Conservation (phyloP, 169 alveolate genomes). For the Plasmodium coatneyi region DNA sequence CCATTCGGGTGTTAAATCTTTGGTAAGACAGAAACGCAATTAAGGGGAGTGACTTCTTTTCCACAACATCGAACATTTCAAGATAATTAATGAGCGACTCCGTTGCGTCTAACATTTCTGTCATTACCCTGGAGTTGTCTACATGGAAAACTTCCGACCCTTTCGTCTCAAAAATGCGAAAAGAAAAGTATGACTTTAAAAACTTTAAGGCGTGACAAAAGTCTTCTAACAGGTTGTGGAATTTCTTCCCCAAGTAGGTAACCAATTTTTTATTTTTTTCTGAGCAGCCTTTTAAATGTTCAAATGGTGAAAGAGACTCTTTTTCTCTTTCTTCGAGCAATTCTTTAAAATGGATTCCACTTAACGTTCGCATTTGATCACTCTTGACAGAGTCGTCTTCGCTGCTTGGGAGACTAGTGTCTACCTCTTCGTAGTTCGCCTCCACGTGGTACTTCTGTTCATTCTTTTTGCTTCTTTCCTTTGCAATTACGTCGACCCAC, state of each 20-base stretch:
- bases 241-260: constrained; percentile 30
- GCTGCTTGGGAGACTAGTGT: background rate
- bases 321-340: constrained; percentile 35
- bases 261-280: constrained; percentile 32
- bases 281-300: constrained; percentile 8
- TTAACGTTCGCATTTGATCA: background rate
- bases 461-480: background rate
- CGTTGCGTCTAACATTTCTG: constrained; percentile 27
- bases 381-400: constrained; percentile 5
- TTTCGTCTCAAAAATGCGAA: constrained; percentile 60
- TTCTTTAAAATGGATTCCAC: background rate
- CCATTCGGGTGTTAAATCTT: constrained; percentile 20
- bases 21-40: constrained; percentile 30
- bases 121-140: constrained; percentile 20
- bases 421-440: constrained; percentile 17
- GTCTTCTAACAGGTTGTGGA: constrained; percentile 23
- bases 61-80: constrained; percentile 11
- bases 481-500: background rate
- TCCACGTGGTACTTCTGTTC: background rate
- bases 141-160: background rate
- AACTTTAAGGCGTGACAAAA: constrained; percentile 10
- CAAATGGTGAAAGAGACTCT: constrained; percentile 4
- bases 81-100: constrained; percentile 17
- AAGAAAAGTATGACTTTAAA: constrained; percentile 45
- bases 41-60: background rate